These are phyloP conservation scores for Diaporthe humulicola DNA, from an alignment of 2,329 filamentous ascomycete genomes.

Conservation along the genomic window DNA sequence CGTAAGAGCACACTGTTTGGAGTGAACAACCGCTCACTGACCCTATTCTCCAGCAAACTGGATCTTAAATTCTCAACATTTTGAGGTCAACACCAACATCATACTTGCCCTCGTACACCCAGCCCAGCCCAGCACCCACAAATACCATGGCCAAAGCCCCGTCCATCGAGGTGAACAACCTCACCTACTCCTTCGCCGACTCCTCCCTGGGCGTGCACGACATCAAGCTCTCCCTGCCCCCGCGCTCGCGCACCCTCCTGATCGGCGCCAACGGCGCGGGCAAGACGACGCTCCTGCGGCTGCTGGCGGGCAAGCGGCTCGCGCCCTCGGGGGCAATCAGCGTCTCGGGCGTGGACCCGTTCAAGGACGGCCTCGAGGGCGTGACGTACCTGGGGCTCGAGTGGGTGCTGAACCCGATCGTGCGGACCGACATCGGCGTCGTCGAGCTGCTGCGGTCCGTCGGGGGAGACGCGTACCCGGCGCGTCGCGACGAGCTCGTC, in stretches of 20 bases:
- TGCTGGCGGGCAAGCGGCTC: conserved; percentile 95
- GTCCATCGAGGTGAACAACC: conserved; percentile 78
- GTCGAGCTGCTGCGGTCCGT: conserved; percentile 86
- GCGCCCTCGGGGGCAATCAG: conserved; percentile 81
- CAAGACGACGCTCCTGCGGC: conserved; percentile 95
- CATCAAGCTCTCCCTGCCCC: conserved; percentile 81
- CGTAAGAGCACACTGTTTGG: not conserved
- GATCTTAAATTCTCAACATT: not conserved
- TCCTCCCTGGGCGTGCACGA: conserved; percentile 82
- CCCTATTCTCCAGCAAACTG: not conserved
- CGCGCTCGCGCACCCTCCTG: conserved; percentile 87
- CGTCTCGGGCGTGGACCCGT: conserved; percentile 89
- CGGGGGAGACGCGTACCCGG: conserved; percentile 86
- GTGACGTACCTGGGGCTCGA: conserved; percentile 98
- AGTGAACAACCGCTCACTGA: not conserved
- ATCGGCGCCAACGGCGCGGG: conserved; percentile 98
- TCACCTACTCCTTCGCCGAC: conserved; percentile 92
- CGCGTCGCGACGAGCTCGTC: conserved; percentile 88
- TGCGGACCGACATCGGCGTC: conserved; percentile 94
- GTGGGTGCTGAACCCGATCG: conserved; percentile 98
- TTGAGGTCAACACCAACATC: not conserved
- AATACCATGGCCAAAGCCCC: conserved; percentile 56
- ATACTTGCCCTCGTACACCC: not conserved
- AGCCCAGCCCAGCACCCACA: conserved; percentile 32
- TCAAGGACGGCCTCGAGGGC: conserved; percentile 89